Evolutionary conservation across 2,329 filamentous ascomycete genomes (phyloP).

Genomic region (Stenocarpella maydis): DNA sequence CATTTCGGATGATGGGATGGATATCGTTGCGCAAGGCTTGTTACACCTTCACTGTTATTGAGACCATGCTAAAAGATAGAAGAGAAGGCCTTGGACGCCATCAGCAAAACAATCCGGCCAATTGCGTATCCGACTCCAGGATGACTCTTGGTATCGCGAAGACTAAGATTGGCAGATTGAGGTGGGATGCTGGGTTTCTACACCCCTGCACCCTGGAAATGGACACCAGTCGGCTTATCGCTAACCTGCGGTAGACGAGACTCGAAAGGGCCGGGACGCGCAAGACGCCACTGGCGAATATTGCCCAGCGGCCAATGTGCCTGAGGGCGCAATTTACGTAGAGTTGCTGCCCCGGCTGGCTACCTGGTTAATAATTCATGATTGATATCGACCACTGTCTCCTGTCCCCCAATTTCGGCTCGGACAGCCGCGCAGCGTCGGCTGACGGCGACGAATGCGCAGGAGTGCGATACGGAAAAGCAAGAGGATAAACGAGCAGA

Average conservation of each 20-base stretch:
- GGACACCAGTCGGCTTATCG: background rate
- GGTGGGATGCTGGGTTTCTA: constrained; percentile 5
- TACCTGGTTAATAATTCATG: constrained; percentile 21
- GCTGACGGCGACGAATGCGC: background rate
- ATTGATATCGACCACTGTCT: background rate
- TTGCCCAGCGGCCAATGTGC: background rate
- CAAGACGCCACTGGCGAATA: background rate
- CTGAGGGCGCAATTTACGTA: constrained; percentile 13
- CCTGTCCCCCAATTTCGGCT: background rate
- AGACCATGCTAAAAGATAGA: constrained; percentile 10
- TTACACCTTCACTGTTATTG: background rate
- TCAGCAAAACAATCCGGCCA: constrained; percentile 9
- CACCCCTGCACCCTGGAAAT: constrained; percentile 19
- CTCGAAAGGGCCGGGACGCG: background rate
- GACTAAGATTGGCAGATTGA: constrained; percentile 14
- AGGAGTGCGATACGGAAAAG: background rate
- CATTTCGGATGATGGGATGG: background rate
- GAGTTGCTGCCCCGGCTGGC: constrained; percentile 8
- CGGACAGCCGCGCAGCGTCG: background rate
- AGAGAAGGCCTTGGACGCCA: background rate
- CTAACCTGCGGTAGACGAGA: constrained; percentile 20
- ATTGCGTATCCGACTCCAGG: background rate
- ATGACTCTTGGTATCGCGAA: background rate
- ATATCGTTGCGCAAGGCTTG: background rate
- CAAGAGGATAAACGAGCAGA: background rate